A percentile compares a stretch with the other conserved stretches of the same genome.
Conservation (phyloP, 2,329 filamentous ascomycete species). For the Trichoderma koningii region DNA sequence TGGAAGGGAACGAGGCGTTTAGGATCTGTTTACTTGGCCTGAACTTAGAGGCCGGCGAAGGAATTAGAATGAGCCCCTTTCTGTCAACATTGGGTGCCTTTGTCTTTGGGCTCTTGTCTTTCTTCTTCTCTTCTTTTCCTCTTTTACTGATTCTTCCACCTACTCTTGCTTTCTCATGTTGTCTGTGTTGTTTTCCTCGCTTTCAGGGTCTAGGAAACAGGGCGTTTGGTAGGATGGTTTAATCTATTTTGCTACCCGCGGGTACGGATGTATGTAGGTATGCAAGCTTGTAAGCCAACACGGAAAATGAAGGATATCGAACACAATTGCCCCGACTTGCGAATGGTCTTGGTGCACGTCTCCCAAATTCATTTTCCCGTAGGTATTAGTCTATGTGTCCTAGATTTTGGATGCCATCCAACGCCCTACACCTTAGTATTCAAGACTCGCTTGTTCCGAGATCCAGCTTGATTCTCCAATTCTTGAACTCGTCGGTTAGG, state of each 20-base stretch:
- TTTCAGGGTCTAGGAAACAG: background rate
- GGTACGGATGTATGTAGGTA: slow-evolving; percentile 4
- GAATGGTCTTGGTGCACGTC: background rate
- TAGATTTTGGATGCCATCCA: no score
- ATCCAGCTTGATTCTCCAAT: slow-evolving; percentile 66
- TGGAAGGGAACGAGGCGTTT: slow-evolving; percentile 14
- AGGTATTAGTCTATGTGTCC: no score
- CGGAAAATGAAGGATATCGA: background rate
- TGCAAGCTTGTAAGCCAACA: slow-evolving; percentile 1
- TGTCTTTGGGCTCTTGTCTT: background rate
- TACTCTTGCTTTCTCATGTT: background rate
- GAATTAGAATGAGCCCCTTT: slow-evolving; percentile 9
- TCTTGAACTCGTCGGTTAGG: slow-evolving; percentile 73
- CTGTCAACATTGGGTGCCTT: background rate
- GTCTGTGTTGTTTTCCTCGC: background rate
- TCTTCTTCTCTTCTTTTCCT: background rate
- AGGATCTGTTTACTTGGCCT: slow-evolving; percentile 20
- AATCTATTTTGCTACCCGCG: background rate
- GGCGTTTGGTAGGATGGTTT: slow-evolving; percentile 4
- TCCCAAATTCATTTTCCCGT: background rate
- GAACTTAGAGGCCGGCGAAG: background rate
- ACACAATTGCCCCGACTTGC: no score
- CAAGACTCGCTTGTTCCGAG: slow-evolving; percentile 31
- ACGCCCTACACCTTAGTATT: no score
- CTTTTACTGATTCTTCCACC: background rate